These are phyloP conservation scores for Beauveria rudraprayagi DNA, from an alignment of 2,329 filamentous ascomycete species.

Conservation along the genomic window DNA sequence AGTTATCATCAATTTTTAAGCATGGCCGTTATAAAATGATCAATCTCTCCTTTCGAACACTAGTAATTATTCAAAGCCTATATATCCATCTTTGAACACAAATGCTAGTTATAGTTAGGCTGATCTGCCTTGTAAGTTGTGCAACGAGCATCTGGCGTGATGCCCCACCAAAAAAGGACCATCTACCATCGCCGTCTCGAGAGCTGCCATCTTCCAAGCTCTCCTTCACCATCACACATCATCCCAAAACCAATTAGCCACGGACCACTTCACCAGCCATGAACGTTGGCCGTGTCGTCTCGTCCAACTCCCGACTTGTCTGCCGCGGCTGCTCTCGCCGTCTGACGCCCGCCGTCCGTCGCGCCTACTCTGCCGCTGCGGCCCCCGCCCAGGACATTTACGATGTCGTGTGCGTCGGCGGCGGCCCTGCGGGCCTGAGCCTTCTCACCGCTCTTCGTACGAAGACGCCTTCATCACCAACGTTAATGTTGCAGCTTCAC, in stretches of 20 bases:
- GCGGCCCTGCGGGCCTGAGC: slow-evolving; percentile 82
- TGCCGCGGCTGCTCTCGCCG: slow-evolving; percentile 40
- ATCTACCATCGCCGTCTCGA: background rate
- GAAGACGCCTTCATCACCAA: slow-evolving; percentile 15
- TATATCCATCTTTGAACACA: background rate
- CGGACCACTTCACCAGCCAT: slow-evolving; percentile 14
- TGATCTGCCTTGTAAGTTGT: background rate
- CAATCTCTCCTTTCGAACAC: too few relatives aligned
- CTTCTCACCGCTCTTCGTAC: slow-evolving; percentile 68
- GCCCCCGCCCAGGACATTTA: slow-evolving; percentile 60
- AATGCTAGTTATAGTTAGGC: too few relatives aligned
- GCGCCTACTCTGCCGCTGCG: slow-evolving; percentile 33
- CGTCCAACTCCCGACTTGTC: slow-evolving; percentile 27
- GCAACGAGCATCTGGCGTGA: background rate
- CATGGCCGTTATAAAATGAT: too few relatives aligned
- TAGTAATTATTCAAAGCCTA: background rate
- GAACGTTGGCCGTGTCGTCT: slow-evolving; percentile 20
- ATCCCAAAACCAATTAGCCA: background rate
- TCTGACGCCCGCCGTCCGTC: slow-evolving; percentile 26
- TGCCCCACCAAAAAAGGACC: slow-evolving; percentile 4
- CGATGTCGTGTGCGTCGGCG: slow-evolving; percentile 87
- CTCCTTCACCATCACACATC: background rate
- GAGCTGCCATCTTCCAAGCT: background rate
- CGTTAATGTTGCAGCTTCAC: too few relatives aligned
- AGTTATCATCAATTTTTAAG: too few relatives aligned